A percentile compares a stretch with the other conserved stretches of the same genome.
phyloP scores from a whole-genome alignment of 2,329 filamentous ascomycete species.

The Fusarium sp. region DNA sequence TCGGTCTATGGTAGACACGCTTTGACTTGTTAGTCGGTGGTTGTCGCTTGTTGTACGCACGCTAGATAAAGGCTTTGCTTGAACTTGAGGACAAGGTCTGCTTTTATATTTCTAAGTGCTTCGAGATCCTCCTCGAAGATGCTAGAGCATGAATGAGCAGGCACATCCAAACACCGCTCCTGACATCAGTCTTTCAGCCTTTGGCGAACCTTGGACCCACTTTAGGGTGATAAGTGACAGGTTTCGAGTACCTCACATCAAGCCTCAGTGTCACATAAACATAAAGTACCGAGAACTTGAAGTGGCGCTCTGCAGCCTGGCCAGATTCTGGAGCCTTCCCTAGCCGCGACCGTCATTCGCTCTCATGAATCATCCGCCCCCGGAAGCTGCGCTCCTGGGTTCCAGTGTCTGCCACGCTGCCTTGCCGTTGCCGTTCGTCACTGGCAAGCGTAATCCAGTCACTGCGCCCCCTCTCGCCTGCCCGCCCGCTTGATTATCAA shows the following conservation, averaged over 20 bases:
- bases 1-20: constrained; percentile 7
- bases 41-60: not conserved
- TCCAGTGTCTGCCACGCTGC: constrained; percentile 13
- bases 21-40: not conserved
- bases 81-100: not conserved
- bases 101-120: constrained; percentile 1
- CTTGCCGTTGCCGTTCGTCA: constrained; percentile 32
- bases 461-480: constrained; percentile 40
- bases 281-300: constrained; percentile 38
- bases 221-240: constrained; percentile 13
- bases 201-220: constrained; percentile 20
- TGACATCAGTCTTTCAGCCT: constrained; percentile 31
- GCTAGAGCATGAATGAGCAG: constrained; percentile 4
- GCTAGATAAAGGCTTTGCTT: not conserved
- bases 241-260: constrained; percentile 34
- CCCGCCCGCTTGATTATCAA: constrained; percentile 40
- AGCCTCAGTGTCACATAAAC: not conserved
- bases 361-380: constrained; percentile 52
- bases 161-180: not conserved
- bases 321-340: constrained; percentile 54
- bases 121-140: constrained; percentile 28
- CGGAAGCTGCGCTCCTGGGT: constrained; percentile 36
- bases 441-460: constrained; percentile 41
- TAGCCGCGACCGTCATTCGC: constrained; percentile 42
- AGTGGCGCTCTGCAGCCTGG: constrained; percentile 38